Conservation (phyloP, 495 filamentous ascomycete species). For the Bathelium albidoporum region DNA sequence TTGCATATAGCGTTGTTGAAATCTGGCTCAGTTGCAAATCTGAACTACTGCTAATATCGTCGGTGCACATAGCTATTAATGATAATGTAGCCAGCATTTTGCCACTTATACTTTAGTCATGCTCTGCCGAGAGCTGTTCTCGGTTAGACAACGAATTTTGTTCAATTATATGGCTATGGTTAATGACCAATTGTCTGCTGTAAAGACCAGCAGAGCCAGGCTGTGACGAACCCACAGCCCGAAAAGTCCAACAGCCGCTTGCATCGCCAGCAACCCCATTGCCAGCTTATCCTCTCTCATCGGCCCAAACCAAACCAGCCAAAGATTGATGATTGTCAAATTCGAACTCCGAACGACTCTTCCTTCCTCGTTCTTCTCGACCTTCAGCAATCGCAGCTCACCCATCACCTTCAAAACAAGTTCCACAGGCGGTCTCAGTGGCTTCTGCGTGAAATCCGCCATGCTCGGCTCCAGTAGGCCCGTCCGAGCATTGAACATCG, state of each 20-base stretch:
- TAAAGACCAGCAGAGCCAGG: constrained; percentile 74
- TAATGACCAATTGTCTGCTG: constrained; percentile 56
- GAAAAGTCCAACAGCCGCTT: constrained; percentile 60
- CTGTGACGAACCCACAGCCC: constrained; percentile 79
- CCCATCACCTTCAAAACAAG: constrained; percentile 53
- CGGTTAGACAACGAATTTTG: not conserved
- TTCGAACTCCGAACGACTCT: constrained; percentile 75
- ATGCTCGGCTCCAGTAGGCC: constrained; percentile 76
- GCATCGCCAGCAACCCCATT: constrained; percentile 62
- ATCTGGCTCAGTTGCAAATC: not conserved
- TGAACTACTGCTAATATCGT: not conserved
- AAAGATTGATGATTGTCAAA: constrained; percentile 85
- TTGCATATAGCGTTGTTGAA: not conserved
- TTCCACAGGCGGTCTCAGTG: constrained; percentile 54
- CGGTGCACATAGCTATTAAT: not conserved
- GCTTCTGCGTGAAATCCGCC: constrained; percentile 62
- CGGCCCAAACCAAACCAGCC: constrained; percentile 92
- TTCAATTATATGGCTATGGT: not conserved
- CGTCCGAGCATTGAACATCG: constrained; percentile 72
- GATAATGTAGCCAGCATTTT: not conserved
- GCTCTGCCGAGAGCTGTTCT: not conserved
- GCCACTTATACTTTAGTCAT: too few relatives aligned
- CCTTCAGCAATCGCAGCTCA: constrained; percentile 49
- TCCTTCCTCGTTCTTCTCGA: constrained; percentile 56
- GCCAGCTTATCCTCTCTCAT: constrained; percentile 79